These are phyloP conservation scores for Gautieria morchelliformis DNA, from an alignment of 768 basidiomycete species.

Conservation along the genomic window DNA sequence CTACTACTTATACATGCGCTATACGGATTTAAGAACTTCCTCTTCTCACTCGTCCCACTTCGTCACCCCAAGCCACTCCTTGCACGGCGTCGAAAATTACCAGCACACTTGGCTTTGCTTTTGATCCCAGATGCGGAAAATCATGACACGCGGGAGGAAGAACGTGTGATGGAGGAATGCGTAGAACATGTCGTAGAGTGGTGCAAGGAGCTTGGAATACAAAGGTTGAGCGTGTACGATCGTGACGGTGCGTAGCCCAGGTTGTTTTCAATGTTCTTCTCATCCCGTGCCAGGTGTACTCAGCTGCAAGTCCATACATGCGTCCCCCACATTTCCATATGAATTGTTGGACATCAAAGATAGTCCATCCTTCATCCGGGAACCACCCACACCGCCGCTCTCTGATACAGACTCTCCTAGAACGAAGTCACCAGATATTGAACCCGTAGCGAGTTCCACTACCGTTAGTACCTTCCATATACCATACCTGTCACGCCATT, in stretches of 20 bases:
- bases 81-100: conserved; percentile 46
- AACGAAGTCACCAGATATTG: not conserved
- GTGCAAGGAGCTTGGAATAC: conserved; percentile 55
- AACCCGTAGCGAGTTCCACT: not conserved
- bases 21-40: not conserved
- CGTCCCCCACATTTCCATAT: not conserved
- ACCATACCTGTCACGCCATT: not conserved
- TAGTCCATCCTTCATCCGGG: not conserved
- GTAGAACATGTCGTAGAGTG: conserved; percentile 45
- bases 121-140: conserved; percentile 37
- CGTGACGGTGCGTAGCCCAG: conserved; percentile 41
- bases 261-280: not conserved
- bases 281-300: not conserved
- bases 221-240: conserved; percentile 63
- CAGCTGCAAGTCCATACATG: not conserved
- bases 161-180: conserved; percentile 40
- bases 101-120: conserved; percentile 57
- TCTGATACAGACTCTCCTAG: conserved; percentile 6
- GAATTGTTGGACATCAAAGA: not conserved
- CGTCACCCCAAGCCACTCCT: conserved; percentile 37
- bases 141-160: conserved; percentile 25
- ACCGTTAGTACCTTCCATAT: not conserved
- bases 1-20: conserved; percentile 39
- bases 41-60: conserved; percentile 27
- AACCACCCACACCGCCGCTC: not conserved